Percentiles rank a stretch among this genome's conserved stretches.
Conservation (phyloP, 129 eudicot genomes). For the Chrysanthemum seticuspe region DNA sequence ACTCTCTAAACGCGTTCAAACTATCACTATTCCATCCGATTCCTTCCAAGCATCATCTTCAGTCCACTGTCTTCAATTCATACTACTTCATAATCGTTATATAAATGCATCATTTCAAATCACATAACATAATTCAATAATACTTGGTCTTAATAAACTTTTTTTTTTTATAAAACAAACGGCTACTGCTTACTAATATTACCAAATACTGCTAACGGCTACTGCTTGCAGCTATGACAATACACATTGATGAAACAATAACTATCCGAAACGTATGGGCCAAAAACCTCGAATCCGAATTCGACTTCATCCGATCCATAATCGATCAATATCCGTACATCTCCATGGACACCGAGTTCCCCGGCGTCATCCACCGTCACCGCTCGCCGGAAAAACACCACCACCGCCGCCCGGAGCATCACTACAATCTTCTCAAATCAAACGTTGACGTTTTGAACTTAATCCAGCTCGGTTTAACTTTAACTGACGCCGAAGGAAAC, state of each 20-base stretch:
- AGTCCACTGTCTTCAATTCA: slow-evolving; percentile 17
- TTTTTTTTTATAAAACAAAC: neutral
- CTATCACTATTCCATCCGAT: slow-evolving; percentile 31
- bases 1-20: slow-evolving; percentile 16
- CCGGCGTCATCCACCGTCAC: slow-evolving; percentile 55
- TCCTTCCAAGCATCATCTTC: slow-evolving; percentile 29
- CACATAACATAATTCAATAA: neutral
- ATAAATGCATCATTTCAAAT: neutral
- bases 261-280: slow-evolving; percentile 57
- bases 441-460: slow-evolving; percentile 73
- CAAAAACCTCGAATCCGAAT: slow-evolving; percentile 49
- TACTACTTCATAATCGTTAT: neutral
- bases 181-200: too few species aligned
- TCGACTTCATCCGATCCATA: slow-evolving; percentile 41
- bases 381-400: slow-evolving; percentile 5
- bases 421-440: slow-evolving; percentile 55
- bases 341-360: slow-evolving; percentile 88
- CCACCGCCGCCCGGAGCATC: slow-evolving; percentile 45
- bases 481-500: slow-evolving; percentile 67
- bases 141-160: neutral
- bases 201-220: too few species aligned
- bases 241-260: slow-evolving; percentile 30
- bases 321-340: slow-evolving; percentile 56
- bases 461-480: slow-evolving; percentile 77
- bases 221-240: neutral